These are phyloP conservation scores for Margaritispora aquatica DNA, from an alignment of 495 filamentous ascomycete species.

Conservation along the genomic window DNA sequence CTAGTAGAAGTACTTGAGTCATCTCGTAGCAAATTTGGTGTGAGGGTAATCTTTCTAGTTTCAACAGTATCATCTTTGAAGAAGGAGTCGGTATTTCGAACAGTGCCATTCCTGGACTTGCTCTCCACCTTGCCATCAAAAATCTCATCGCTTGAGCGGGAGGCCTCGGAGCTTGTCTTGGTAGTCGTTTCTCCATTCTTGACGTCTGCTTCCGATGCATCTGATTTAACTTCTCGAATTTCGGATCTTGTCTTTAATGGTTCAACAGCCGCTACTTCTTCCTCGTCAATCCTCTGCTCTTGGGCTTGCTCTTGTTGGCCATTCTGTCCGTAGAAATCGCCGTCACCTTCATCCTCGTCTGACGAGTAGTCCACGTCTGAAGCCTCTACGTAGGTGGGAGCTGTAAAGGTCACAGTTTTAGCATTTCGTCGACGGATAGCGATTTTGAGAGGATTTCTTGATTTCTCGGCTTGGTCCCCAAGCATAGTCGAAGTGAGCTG, in stretches of 20 bases:
- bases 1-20: conserved; percentile 55
- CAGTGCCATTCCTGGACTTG: conserved; percentile 75
- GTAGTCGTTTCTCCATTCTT: conserved; percentile 6
- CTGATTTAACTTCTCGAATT: conserved; percentile 27
- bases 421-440: conserved; percentile 81
- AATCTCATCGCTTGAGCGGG: conserved; percentile 59
- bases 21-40: conserved; percentile 88
- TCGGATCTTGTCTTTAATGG: conserved; percentile 23
- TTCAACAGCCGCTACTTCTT: conserved; percentile 23
- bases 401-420: conserved; percentile 78
- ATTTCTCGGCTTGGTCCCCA: conserved; percentile 80
- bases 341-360: conserved; percentile 74
- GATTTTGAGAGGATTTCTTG: conserved; percentile 83
- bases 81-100: conserved; percentile 89
- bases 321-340: conserved; percentile 40
- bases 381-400: conserved; percentile 85
- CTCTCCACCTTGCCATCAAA: conserved; percentile 51
- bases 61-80: conserved; percentile 94
- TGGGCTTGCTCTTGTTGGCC: conserved; percentile 34
- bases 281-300: conserved; percentile 26
- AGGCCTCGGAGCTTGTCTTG: conserved; percentile 27
- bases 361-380: conserved; percentile 84
- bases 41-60: conserved; percentile 95
- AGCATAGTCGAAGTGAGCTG: conserved; percentile 93
- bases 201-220: conserved; percentile 24